phyloP scores from a whole-genome alignment of 2,329 filamentous ascomycete species.

The Lachnellula arida region DNA sequence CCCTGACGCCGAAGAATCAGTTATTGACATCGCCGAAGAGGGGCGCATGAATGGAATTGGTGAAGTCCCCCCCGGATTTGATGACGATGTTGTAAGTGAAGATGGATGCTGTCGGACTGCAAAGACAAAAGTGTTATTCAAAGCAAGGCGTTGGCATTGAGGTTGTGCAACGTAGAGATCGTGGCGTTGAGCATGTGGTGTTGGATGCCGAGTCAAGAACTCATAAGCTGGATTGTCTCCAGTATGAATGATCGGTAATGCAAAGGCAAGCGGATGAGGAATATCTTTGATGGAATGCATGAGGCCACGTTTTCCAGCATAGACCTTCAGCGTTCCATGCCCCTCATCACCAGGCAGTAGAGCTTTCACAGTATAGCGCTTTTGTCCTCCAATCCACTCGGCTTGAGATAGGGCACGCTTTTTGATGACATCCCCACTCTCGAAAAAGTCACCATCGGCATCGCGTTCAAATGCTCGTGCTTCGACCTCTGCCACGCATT shows the following conservation, averaged over 20 bases:
- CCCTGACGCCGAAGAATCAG: constrained; percentile 51
- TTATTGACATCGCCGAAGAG: constrained; percentile 60
- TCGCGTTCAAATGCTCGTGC: constrained; percentile 76
- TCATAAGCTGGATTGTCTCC: constrained; percentile 94
- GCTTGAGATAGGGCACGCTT: constrained; percentile 88
- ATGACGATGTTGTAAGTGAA: constrained; percentile 40
- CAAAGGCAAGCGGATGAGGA: constrained; percentile 83
- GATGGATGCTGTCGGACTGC: constrained; percentile 89
- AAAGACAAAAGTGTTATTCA: constrained; percentile 98
- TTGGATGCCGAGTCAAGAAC: constrained; percentile 88
- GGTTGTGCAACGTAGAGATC: constrained; percentile 97
- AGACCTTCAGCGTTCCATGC: constrained; percentile 80
- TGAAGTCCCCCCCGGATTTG: constrained; percentile 33
- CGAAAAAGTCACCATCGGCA: constrained; percentile 85
- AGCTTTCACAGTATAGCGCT: constrained; percentile 91
- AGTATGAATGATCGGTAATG: constrained; percentile 83
- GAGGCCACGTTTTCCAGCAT: constrained; percentile 87
- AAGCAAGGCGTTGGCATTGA: constrained; percentile 79
- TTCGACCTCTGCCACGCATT: constrained; percentile 89
- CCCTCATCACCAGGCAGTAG: constrained; percentile 89
- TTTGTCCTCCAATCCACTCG: constrained; percentile 82
- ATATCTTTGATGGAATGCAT: constrained; percentile 99
- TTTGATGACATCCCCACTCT: constrained; percentile 79
- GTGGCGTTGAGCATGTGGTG: constrained; percentile 93
- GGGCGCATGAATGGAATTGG: constrained; percentile 60